Conservation (phyloP, 345 rosid genomes). For the Zanthoxylum bungeanum region DNA sequence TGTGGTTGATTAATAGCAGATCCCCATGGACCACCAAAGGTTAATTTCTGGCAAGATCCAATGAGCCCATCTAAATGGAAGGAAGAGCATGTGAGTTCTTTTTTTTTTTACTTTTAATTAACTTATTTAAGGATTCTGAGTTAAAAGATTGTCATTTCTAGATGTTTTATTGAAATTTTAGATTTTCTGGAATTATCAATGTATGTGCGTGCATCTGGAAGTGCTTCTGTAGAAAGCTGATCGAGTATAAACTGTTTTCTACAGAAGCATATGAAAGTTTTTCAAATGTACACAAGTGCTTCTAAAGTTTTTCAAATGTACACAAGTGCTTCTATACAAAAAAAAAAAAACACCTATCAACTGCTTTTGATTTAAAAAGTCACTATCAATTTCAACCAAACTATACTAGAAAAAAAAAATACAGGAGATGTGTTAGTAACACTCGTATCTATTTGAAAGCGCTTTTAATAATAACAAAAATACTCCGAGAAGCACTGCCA, state of each 20-base stretch:
- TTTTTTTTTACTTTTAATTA: background rate
- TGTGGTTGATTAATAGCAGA: conserved; percentile 37
- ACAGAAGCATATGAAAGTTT: background rate
- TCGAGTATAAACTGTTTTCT: background rate
- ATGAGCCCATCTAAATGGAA: conserved; percentile 88
- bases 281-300: background rate
- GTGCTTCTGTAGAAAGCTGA: background rate
- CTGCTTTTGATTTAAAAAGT: background rate
- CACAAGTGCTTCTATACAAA: background rate
- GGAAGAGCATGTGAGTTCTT: conserved; percentile 76
- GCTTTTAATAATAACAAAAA: background rate
- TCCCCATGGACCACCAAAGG: conserved; percentile 80
- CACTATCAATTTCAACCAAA: background rate
- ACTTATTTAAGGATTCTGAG: background rate
- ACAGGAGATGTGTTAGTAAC: too few relatives aligned
- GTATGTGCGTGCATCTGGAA: background rate
- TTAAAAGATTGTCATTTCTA: background rate
- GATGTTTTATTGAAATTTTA: background rate
- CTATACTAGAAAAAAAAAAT: too few relatives aligned
- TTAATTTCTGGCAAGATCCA: conserved; percentile 86
- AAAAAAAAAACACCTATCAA: background rate
- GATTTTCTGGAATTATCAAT: background rate
- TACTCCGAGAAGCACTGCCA: background rate
- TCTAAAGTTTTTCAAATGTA: background rate
- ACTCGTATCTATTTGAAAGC: background rate